phyloP scores from a whole-genome alignment of 768 basidiomycete genomes.

The Russula vinacea region DNA sequence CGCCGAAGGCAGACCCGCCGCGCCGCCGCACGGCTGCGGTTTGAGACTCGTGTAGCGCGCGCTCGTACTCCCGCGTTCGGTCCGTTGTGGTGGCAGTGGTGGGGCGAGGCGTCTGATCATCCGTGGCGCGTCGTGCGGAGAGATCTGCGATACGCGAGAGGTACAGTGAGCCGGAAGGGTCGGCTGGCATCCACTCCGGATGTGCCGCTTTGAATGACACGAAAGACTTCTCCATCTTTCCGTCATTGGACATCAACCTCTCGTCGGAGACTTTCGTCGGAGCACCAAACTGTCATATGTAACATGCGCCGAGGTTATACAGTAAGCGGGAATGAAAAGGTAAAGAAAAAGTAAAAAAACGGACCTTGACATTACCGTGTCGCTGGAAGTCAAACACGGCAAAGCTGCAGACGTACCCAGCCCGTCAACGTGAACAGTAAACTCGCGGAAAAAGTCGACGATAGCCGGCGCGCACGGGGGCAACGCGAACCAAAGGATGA shows the following conservation, averaged over 20 bases:
- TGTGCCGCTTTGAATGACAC: slow-evolving; percentile 94
- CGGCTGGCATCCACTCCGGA: slow-evolving; percentile 92
- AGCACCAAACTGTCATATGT: slow-evolving; percentile 67
- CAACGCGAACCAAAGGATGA: slow-evolving; percentile 90
- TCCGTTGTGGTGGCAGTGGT: slow-evolving; percentile 35
- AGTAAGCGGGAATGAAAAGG: too few relatives aligned
- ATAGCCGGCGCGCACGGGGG: slow-evolving; percentile 87
- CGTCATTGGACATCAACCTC: slow-evolving; percentile 80
- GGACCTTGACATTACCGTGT: slow-evolving; percentile 86
- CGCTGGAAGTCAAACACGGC: slow-evolving; percentile 97
- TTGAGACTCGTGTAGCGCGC: slow-evolving; percentile 69
- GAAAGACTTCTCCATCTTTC: slow-evolving; percentile 99
- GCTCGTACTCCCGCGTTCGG: slow-evolving; percentile 71
- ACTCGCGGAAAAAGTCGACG: slow-evolving; percentile 98
- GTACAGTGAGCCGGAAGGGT: slow-evolving; percentile 88
- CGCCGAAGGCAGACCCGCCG: slow-evolving; percentile 29
- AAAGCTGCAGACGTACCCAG: slow-evolving; percentile 97
- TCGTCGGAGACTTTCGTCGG: slow-evolving; percentile 65
- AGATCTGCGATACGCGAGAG: slow-evolving; percentile 70
- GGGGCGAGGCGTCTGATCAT: slow-evolving; percentile 21
- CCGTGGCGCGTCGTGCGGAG: slow-evolving; percentile 17
- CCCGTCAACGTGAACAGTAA: slow-evolving; percentile 94
- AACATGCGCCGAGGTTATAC: not conserved
- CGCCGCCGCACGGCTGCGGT: slow-evolving; percentile 47
- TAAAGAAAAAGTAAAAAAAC: slow-evolving; percentile 26